phyloP scores from a whole-genome alignment of 2,329 filamentous ascomycete genomes.

The Calycina marina region DNA sequence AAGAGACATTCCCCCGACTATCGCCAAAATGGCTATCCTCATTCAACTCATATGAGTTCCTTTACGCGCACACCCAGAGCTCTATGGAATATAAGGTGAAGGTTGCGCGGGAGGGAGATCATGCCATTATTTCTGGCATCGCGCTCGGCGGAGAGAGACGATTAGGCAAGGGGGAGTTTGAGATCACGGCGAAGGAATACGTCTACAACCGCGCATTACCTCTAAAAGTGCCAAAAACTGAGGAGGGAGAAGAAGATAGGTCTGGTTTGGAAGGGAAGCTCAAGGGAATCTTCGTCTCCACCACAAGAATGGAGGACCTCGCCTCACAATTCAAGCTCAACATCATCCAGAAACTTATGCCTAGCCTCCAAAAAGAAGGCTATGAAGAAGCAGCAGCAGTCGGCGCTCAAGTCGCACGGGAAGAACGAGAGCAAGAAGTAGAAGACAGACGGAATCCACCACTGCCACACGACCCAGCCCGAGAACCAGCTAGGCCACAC shows the following conservation, averaged over 20 bases:
- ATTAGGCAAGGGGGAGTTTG: slow-evolving; percentile 52
- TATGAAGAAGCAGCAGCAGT: slow-evolving; percentile 44
- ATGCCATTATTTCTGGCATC: slow-evolving; percentile 70
- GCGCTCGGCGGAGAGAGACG: slow-evolving; percentile 61
- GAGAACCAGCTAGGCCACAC: slow-evolving; percentile 48
- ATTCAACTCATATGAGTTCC: slow-evolving; percentile 59
- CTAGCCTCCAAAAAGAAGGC: slow-evolving; percentile 61
- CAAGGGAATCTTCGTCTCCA: slow-evolving; percentile 57
- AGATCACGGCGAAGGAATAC: slow-evolving; percentile 61
- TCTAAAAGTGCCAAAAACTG: slow-evolving; percentile 36
- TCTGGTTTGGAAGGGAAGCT: slow-evolving; percentile 33
- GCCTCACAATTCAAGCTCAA: slow-evolving; percentile 59
- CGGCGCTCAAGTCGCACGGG: slow-evolving; percentile 27
- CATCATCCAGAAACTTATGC: slow-evolving; percentile 73
- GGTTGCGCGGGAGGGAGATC: slow-evolving; percentile 66
- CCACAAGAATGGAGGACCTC: slow-evolving; percentile 50
- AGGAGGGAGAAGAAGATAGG: slow-evolving; percentile 36
- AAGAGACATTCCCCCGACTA: slow-evolving; percentile 44
- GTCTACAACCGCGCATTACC: slow-evolving; percentile 46
- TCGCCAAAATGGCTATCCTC: slow-evolving; percentile 69
- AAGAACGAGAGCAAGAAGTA: slow-evolving; percentile 27
- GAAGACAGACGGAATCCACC: slow-evolving; percentile 28
- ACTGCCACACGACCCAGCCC: slow-evolving; percentile 34
- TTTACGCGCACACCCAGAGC: slow-evolving; percentile 76
- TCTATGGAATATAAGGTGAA: slow-evolving; percentile 74